Evolutionary conservation across 139 green algal species (phyloP).

Genomic region (Marvania coccoides): DNA sequence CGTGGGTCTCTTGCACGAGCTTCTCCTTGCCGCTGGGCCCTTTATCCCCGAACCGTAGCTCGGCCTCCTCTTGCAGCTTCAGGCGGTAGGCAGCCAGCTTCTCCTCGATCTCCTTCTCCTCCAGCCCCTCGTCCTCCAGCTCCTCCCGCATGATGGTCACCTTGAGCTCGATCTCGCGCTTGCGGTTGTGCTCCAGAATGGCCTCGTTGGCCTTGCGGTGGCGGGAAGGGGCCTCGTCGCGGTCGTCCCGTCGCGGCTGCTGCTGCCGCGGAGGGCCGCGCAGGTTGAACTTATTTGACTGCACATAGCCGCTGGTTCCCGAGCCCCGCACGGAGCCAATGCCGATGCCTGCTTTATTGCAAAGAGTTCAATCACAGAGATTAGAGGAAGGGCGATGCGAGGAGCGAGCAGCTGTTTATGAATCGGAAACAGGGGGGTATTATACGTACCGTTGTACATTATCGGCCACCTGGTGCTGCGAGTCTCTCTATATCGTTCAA

Average conservation of each 20-base stretch:
- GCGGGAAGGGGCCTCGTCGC: constrained; percentile 7
- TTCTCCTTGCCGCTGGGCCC: not conserved
- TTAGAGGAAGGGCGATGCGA: no score
- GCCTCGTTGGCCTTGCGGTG: constrained; percentile 60
- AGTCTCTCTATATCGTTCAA: no score
- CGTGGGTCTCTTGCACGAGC: constrained; percentile 69
- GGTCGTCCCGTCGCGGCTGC: not conserved
- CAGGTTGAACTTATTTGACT: constrained; percentile 92
- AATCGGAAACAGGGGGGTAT: not conserved
- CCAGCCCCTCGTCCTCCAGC: constrained; percentile 75
- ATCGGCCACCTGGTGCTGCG: no score
- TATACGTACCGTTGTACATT: not conserved
- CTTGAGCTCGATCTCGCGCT: constrained; percentile 89
- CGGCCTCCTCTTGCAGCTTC: constrained; percentile 21
- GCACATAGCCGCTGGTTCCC: constrained; percentile 92
- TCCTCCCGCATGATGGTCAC: constrained; percentile 67
- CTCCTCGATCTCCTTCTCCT: constrained; percentile 53
- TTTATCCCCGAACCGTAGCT: constrained; percentile 5
- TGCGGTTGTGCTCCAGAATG: constrained; percentile 91
- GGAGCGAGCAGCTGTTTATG: no score
- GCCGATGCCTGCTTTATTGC: constrained; percentile 70
- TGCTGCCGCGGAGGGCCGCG: constrained; percentile 16
- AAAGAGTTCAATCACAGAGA: no score
- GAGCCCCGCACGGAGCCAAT: constrained; percentile 80
- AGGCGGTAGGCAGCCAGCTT: constrained; percentile 10